Evolutionary conservation across 371 early-diverging fungal genomes (phyloP), one percentile per base, ranked within the genome.

Genomic region (Saksenaea vasiformis): DNA sequence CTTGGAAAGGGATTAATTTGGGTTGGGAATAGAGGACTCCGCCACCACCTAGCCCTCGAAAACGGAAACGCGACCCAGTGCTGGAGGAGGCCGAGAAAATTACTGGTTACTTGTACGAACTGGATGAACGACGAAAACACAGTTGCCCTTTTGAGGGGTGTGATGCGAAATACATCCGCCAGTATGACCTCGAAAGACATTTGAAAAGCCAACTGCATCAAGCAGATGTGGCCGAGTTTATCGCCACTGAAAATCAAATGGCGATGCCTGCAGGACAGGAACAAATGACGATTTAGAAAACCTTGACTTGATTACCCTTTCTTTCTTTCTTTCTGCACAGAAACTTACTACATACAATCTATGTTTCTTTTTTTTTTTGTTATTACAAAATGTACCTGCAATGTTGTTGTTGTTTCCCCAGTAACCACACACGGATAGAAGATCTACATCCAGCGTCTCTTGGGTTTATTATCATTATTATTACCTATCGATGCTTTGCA

Each of bases 101-200:
- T 17, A 60, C 64, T 17, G 70, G 70, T 14, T 53, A 39, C 22
- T 36, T 65, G n/a, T 60, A 62, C 55, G 61, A 54, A 35, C 58
- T 35, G 3, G 64, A 62, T 9, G 62, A 54, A 26, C 47, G 37
- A 13, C 63, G 66, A 4, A 37, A 53, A n/a, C 37, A 44, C 34
- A 17, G 35, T 22, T 70, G 70, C 26, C 70, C 70, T 5, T 62
- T 66, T 34, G 60, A 62, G 19, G 61, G 39, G 0, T 70, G 70
- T 26, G 56, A 64, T 27, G 54, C 47, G 24, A 66, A 54, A 31
- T 70, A 61, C 39, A 47, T 60, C 27, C 59, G 66, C 1, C 60
- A 59, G 35, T 66, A 70, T 19, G 66, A 66, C 13, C 58, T 70
- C 34, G 63, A 66, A 24, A 59, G 70, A 10, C 70, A 70, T 54